These are phyloP conservation scores for Exophiala aquamarina DNA, from an alignment of 2,329 filamentous ascomycete genomes.

Conservation along the genomic window DNA sequence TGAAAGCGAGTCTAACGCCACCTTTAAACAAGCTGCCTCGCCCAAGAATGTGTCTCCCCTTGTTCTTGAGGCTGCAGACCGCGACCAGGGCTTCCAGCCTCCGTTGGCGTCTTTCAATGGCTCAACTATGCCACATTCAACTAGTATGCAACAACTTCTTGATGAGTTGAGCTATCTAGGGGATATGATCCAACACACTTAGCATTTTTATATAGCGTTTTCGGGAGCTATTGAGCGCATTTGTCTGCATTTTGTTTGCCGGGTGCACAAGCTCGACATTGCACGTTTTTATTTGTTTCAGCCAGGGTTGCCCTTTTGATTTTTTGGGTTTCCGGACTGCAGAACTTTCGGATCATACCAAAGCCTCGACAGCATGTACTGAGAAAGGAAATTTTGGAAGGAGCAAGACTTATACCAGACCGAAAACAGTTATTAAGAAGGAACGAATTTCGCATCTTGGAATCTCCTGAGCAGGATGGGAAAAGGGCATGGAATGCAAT, in stretches of 20 bases:
- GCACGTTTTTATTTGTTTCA: too few species aligned
- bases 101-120: conserved; percentile 3
- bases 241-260: neutral
- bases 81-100: conserved; percentile 14
- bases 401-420: neutral
- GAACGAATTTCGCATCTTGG: conserved; percentile 5
- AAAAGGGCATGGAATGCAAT: too few species aligned
- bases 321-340: neutral
- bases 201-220: conserved; percentile 30
- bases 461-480: neutral
- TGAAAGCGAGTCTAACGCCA: conserved; percentile 19
- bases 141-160: conserved; percentile 49
- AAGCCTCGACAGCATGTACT: conserved; percentile 3
- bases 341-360: conserved; percentile 2
- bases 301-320: neutral
- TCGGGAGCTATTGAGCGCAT: too few species aligned
- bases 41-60: conserved; percentile 5
- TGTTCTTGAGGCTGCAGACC: conserved; percentile 21
- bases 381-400: conserved; percentile 2
- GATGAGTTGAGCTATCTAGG: conserved; percentile 54
- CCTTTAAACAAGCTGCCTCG: conserved; percentile 15
- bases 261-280: neutral
- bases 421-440: conserved; percentile 1
- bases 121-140: conserved; percentile 30
- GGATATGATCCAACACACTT: conserved; percentile 40